These are phyloP conservation scores for Hymenoscyphus scutula DNA, from an alignment of 2,329 filamentous ascomycete species.

Conservation along the genomic window DNA sequence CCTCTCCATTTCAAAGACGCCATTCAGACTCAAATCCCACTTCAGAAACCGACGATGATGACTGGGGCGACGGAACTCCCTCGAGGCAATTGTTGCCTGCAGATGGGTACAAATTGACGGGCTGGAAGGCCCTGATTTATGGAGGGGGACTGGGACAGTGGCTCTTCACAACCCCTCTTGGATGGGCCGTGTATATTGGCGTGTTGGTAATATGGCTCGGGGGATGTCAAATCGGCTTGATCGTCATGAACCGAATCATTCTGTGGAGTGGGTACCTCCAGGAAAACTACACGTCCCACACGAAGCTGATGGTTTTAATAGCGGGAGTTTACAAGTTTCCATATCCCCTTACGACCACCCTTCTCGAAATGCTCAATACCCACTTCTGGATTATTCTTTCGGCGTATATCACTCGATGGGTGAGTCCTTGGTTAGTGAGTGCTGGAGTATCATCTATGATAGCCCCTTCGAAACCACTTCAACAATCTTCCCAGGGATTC, in stretches of 20 bases:
- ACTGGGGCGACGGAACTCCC: constrained; percentile 36
- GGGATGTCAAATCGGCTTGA: constrained; percentile 45
- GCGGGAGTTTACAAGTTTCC: constrained; percentile 50
- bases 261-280: constrained; percentile 42
- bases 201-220: constrained; percentile 48
- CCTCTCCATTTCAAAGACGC: constrained; percentile 44
- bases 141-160: constrained; percentile 47
- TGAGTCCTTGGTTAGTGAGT: constrained; percentile 40
- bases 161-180: constrained; percentile 45
- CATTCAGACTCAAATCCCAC: constrained; percentile 40
- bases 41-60: constrained; percentile 48
- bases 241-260: constrained; percentile 51
- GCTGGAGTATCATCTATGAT: constrained; percentile 42
- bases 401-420: constrained; percentile 47
- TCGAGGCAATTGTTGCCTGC: constrained; percentile 37
- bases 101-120: constrained; percentile 27
- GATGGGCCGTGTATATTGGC: constrained; percentile 48
- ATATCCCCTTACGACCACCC: constrained; percentile 50
- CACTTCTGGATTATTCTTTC: constrained; percentile 47
- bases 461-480: constrained; percentile 44
- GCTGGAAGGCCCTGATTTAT: constrained; percentile 38
- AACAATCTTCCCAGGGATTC: constrained; percentile 33
- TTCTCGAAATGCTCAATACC: constrained; percentile 49
- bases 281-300: constrained; percentile 33
- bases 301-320: constrained; percentile 34